Evolutionary conservation across 2,329 filamentous ascomycete species (phyloP).

Genomic region (Hymenoscyphus fructigenus): DNA sequence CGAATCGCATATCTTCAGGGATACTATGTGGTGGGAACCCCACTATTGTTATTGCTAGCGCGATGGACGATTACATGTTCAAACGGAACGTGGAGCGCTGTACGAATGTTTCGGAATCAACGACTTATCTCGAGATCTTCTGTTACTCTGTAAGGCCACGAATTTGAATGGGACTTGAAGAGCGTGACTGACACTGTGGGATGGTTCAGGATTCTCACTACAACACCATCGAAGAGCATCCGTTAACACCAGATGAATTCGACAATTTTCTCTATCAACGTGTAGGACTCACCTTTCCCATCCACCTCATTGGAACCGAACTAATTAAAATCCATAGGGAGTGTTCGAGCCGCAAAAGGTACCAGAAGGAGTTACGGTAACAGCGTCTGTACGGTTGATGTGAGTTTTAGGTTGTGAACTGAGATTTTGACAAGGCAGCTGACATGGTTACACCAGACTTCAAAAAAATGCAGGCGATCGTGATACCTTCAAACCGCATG

Average conservation of each 20-base stretch:
- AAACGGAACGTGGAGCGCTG: slow-evolving; percentile 32
- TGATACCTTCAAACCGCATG: slow-evolving; percentile 57
- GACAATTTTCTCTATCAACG: slow-evolving; percentile 35
- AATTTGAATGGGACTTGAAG: background rate
- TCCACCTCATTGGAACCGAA: no score
- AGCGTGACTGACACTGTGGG: no score
- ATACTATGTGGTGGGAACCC: background rate
- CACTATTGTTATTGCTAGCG: background rate
- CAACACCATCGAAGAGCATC: slow-evolving; percentile 35
- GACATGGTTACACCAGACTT: slow-evolving; percentile 16
- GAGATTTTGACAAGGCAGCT: background rate
- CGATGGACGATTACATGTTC: slow-evolving; percentile 40
- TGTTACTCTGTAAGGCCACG: slow-evolving; percentile 23
- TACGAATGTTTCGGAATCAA: slow-evolving; percentile 20
- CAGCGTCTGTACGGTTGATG: slow-evolving; percentile 24
- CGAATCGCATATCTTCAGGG: background rate
- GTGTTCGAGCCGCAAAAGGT: slow-evolving; percentile 17
- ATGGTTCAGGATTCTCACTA: slow-evolving; percentile 32
- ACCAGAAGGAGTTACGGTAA: slow-evolving; percentile 5
- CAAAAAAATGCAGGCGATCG: slow-evolving; percentile 48
- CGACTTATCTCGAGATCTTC: slow-evolving; percentile 29
- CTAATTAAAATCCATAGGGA: no score
- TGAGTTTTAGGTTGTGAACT: slow-evolving; percentile 14
- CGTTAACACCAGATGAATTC: slow-evolving; percentile 35
- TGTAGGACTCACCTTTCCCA: no score